These are phyloP conservation scores for Gloeostereum incarnatum DNA, from an alignment of 768 basidiomycete species.

Conservation along the genomic window DNA sequence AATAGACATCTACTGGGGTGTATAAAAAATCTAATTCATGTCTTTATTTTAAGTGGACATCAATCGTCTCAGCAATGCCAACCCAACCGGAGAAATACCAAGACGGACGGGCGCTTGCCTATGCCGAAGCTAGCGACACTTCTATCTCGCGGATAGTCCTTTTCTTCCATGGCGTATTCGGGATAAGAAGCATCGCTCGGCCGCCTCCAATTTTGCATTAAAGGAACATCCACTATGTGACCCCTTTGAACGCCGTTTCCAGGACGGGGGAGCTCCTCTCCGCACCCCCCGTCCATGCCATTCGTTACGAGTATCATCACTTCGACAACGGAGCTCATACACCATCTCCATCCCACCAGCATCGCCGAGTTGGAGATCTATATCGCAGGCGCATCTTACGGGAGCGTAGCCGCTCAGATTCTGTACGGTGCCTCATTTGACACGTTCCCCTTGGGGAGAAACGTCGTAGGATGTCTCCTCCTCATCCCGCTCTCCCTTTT, in stretches of 20 bases:
- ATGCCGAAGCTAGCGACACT: constrained; percentile 23
- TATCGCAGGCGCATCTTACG: constrained; percentile 44
- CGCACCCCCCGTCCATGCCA: constrained; percentile 11
- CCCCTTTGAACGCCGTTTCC: constrained; percentile 31
- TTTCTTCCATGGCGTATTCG: constrained; percentile 31
- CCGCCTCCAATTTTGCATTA: constrained; percentile 14
- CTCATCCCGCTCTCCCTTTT: constrained; percentile 37
- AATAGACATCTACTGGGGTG: too few relatives aligned
- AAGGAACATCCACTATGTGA: constrained; percentile 22
- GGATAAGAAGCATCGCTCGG: constrained; percentile 19
- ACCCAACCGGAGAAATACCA: too few relatives aligned
- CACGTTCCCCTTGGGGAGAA: constrained; percentile 40
- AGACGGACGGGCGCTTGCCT: constrained; percentile 30
- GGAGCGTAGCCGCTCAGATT: constrained; percentile 46
- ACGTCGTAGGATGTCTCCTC: constrained; percentile 38
- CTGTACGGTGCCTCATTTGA: constrained; percentile 42
- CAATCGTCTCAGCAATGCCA: too few relatives aligned
- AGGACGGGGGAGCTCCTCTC: not conserved
- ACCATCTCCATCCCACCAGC: constrained; percentile 26
- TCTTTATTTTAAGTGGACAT: too few relatives aligned
- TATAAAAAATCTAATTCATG: too few relatives aligned
- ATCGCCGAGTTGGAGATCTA: constrained; percentile 29
- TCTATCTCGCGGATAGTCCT: constrained; percentile 27
- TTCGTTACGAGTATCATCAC: constrained; percentile 24
- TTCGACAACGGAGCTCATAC: constrained; percentile 29